Evolutionary conservation across 345 rosid species (phyloP), one percentile per base, ranked within the genome.

Genomic region (Nasturtium officinale): DNA sequence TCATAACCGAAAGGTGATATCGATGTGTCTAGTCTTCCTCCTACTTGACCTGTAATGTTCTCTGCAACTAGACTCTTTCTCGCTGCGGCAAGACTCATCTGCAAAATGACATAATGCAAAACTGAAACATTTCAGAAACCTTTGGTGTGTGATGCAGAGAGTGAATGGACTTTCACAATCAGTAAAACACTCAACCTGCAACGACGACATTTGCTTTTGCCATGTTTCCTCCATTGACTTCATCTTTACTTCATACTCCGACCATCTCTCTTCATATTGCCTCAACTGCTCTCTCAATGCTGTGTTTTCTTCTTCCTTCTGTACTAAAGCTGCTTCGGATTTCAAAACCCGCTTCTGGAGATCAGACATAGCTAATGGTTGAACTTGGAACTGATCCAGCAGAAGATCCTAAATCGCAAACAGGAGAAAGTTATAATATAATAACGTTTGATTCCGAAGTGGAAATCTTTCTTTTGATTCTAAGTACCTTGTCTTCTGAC

Each of bases 181-280:
- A 68, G 48, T 5, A 50, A 53, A 40, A 26, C 25, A 52, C 4
- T 51, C 15, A 69, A 88, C 99, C 79, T 91, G 99, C 83, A 90
- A 78, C 13, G 99, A 85, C 8, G 83, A 77, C 92, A 96, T 87
- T 79, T 96, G 98, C 78, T 83, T 89, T 78, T 89, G 90, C 98
- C 98, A 96, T 76, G 83, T 83, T 69, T 92, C 98, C 82, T 95
- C 99, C 96, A 89, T 90, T 15, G 90, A 81, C 83, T 92, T 92
- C 97, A 95, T 89, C 80, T 83, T 95, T 37, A 78, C 77, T 83
- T 95, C 97, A 13, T 91, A 89, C 4, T 90, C 97, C 2, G 78
- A 82, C 96, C 96, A 90, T 77, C 82, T 87, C 52, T 81, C 83
- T 71, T 89, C 96, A 56, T 67, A 87, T 59, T 86, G 87, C 43